Percentiles rank a stretch among this genome's conserved stretches.
These are phyloP conservation scores for Phycomyces blakesleeanus DNA, from an alignment of 192 early-diverging fungal species.

Conservation along the genomic window DNA sequence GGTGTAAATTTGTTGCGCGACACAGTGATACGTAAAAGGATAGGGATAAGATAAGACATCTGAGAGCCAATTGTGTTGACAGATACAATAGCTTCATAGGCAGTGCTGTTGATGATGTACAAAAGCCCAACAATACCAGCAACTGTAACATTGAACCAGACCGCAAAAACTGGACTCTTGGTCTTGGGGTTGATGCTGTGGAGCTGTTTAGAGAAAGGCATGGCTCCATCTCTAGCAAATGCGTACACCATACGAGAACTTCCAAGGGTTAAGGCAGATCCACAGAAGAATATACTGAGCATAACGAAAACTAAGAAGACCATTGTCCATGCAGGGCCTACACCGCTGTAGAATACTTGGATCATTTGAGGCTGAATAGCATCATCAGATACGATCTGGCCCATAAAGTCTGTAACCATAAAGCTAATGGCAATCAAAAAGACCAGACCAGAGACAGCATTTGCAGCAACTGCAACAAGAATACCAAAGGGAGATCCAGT, in stretches of 20 bases:
- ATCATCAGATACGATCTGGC: slow-evolving; percentile 27
- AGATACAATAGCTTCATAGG: slow-evolving; percentile 50
- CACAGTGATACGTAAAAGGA: slow-evolving; percentile 41
- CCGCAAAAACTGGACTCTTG: slow-evolving; percentile 43
- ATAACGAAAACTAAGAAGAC: slow-evolving; percentile 47
- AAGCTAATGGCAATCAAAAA: slow-evolving; percentile 46
- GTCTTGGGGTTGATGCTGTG: slow-evolving; percentile 42
- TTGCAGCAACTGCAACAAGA: slow-evolving; percentile 37
- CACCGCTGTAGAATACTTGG: slow-evolving; percentile 45
- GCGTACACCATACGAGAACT: slow-evolving; percentile 56
- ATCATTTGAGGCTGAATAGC: slow-evolving; percentile 39
- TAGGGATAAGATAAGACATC: slow-evolving; percentile 48
- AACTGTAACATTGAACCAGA: slow-evolving; percentile 50
- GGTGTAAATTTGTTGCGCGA: slow-evolving; percentile 42
- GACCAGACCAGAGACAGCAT: slow-evolving; percentile 37
- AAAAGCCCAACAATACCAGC: slow-evolving; percentile 48
- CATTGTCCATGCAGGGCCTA: slow-evolving; percentile 42
- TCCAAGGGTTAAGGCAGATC: slow-evolving; percentile 41
- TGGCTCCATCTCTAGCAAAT: slow-evolving; percentile 53
- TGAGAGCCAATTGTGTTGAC: slow-evolving; percentile 52
- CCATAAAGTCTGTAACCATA: slow-evolving; percentile 37
- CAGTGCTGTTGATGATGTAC: slow-evolving; percentile 45
- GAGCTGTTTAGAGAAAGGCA: slow-evolving; percentile 44
- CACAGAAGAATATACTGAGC: slow-evolving; percentile 46
- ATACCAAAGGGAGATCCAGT: slow-evolving; percentile 46